phyloP scores from a whole-genome alignment of 208 protist genomes.

The Crithidia thermophila region DNA sequence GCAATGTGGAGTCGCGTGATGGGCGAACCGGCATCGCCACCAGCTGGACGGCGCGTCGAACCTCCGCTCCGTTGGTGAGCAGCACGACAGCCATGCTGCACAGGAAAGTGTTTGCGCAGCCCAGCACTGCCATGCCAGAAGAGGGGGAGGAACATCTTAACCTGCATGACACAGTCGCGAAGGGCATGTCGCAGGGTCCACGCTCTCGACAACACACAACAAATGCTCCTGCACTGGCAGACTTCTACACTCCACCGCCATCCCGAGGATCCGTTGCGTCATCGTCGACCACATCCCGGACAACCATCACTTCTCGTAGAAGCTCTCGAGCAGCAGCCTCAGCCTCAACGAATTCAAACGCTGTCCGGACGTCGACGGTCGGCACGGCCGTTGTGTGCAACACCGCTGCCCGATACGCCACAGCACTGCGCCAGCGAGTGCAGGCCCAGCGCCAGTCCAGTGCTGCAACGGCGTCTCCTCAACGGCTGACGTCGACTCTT shows the following conservation, averaged over 20 bases:
- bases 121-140: background rate
- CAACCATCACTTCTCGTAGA: background rate
- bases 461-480: background rate
- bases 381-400: constrained; percentile 35
- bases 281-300: background rate
- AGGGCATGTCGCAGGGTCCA: too few relatives aligned
- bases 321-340: background rate
- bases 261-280: background rate
- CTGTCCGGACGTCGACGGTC: constrained; percentile 14
- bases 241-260: background rate
- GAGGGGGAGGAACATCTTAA: too few relatives aligned
- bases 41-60: constrained; percentile 17
- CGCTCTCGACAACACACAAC: too few relatives aligned
- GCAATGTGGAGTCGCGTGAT: constrained; percentile 26
- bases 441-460: constrained; percentile 7
- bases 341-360: too few relatives aligned
- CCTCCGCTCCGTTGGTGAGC: background rate
- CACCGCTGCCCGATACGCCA: constrained; percentile 20
- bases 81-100: background rate
- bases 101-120: background rate
- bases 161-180: too few relatives aligned
- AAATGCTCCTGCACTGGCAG: too few relatives aligned
- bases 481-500: background rate
- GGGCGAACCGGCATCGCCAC: constrained; percentile 27
- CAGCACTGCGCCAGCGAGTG: constrained; percentile 22